Conservation (phyloP, 306 rosid species). For the Cicer arietinum region DNA sequence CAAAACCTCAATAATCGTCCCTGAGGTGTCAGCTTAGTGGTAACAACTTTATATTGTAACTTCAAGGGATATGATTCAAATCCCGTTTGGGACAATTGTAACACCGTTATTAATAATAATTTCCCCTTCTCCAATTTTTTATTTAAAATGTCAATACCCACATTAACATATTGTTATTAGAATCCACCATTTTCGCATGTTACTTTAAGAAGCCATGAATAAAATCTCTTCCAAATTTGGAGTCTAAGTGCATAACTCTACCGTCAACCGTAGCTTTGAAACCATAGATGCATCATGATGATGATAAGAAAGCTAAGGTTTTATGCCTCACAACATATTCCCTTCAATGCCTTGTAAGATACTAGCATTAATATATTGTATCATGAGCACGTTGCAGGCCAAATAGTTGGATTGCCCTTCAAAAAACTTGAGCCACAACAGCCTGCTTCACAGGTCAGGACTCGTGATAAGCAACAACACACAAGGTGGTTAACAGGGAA, state of each 20-base stretch:
- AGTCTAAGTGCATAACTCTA: constrained; percentile 6
- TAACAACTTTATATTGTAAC: too few species aligned
- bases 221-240: not conserved
- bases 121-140: too few species aligned
- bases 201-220: constrained; percentile 6
- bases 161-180: not conserved
- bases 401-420: constrained; percentile 17
- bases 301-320: constrained; percentile 30
- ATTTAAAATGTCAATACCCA: too few species aligned
- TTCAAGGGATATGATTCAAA: too few species aligned
- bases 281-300: constrained; percentile 14
- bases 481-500: constrained; percentile 29
- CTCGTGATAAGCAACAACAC: not conserved
- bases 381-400: constrained; percentile 16
- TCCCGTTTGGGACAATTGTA: too few species aligned
- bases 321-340: constrained; percentile 10
- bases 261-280: constrained; percentile 13
- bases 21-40: too few species aligned
- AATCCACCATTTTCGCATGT: constrained; percentile 19
- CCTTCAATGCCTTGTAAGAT: not conserved
- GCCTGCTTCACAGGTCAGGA: constrained; percentile 2
- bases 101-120: too few species aligned
- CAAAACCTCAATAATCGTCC: not conserved
- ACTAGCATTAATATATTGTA: constrained; percentile 32
- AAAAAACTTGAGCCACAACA: not conserved